Conservation (phyloP, 108 stramenopile species). For the Cyclotella sp. region DNA sequence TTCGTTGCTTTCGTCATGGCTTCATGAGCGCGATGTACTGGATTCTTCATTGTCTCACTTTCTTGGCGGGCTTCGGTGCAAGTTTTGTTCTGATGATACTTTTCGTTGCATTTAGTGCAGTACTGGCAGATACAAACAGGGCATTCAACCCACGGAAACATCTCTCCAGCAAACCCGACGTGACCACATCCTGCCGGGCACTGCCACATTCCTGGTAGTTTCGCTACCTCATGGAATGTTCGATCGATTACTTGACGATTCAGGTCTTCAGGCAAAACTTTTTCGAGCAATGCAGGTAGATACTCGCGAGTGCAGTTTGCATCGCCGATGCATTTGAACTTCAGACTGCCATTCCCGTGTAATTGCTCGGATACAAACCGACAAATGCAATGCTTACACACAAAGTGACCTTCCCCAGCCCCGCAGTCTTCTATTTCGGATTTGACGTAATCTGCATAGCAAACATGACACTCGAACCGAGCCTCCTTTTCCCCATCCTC, state of each 20-base stretch:
- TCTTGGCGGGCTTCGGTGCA: slow-evolving; percentile 19
- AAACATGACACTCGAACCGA: slow-evolving; percentile 20
- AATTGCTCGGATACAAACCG: slow-evolving; percentile 27
- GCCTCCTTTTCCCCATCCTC: slow-evolving; percentile 21
- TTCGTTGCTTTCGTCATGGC: slow-evolving; percentile 22
- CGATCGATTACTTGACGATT: slow-evolving; percentile 17
- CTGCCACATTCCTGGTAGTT: slow-evolving; percentile 18
- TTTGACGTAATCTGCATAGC: slow-evolving; percentile 25
- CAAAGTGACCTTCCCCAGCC: slow-evolving; percentile 8
- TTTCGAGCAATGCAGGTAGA: slow-evolving; percentile 12
- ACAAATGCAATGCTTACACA: slow-evolving; percentile 29
- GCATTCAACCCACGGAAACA: slow-evolving; percentile 24
- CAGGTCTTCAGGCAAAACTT: slow-evolving; percentile 21
- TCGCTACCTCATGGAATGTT: slow-evolving; percentile 14
- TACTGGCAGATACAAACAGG: slow-evolving; percentile 19
- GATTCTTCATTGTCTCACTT: slow-evolving; percentile 9
- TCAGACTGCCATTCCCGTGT: slow-evolving; percentile 25
- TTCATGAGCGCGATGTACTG: slow-evolving; percentile 22
- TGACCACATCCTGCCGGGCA: slow-evolving; percentile 2
- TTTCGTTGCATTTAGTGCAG: slow-evolving; percentile 38
- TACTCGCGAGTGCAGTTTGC: slow-evolving; percentile 10
- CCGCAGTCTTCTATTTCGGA: slow-evolving; percentile 20
- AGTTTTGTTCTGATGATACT: slow-evolving; percentile 3
- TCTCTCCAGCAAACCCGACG: slow-evolving; percentile 16
- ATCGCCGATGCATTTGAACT: slow-evolving; percentile 27